A percentile compares a stretch with the other conserved stretches of the same genome.
Conservation (phyloP, 345 rosid species). For the Populus alba region DNA sequence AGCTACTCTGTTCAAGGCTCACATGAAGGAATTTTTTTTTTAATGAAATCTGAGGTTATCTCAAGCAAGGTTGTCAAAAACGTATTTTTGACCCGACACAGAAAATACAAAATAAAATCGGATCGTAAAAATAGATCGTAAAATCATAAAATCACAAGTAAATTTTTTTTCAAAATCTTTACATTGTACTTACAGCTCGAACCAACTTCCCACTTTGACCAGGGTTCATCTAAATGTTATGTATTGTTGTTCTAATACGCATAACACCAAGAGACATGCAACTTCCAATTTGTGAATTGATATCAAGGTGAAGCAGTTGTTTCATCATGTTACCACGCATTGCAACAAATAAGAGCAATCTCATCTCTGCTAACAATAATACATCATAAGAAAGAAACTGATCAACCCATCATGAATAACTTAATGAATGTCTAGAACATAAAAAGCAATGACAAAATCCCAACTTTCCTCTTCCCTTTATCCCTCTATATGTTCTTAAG, state of each 20-base stretch:
- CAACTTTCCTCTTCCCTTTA: background rate
- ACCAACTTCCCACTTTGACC: constrained; percentile 86
- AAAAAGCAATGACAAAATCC: background rate
- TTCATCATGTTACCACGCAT: constrained; percentile 52
- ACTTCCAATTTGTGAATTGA: constrained; percentile 78
- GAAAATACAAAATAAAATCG: too few species aligned
- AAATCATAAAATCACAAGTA: too few species aligned
- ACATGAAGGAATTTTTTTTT: too few species aligned
- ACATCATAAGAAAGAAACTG: background rate
- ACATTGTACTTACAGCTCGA: constrained; percentile 81
- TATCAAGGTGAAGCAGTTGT: constrained; percentile 64
- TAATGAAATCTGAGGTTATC: too few species aligned
- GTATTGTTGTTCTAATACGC: constrained; percentile 87
- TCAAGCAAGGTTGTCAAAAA: too few species aligned
- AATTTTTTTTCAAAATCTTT: constrained; percentile 54
- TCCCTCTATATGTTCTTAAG: background rate
- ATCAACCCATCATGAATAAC: background rate
- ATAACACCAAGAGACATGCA: constrained; percentile 77
- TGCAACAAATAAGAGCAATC: background rate
- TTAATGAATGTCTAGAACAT: background rate
- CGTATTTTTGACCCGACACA: too few species aligned
- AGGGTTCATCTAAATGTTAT: constrained; percentile 83
- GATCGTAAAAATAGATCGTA: too few species aligned
- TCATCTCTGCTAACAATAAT: background rate
- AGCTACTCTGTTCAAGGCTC: too few species aligned